These are phyloP conservation scores for Glomus cerebriforme DNA, from an alignment of 192 early-diverging fungal species.

Conservation along the genomic window DNA sequence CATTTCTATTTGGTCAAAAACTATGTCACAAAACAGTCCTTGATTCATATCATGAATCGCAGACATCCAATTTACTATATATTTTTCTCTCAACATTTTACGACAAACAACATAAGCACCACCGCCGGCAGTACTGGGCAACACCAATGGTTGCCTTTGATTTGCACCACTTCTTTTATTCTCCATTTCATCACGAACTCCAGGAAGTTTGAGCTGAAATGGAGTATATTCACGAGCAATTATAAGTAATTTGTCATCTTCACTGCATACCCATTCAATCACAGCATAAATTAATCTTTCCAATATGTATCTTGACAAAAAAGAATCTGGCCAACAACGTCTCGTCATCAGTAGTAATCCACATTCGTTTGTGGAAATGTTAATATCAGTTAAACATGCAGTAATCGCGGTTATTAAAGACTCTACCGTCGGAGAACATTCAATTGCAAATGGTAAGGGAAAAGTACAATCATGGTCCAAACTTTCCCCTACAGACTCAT, in stretches of 20 bases:
- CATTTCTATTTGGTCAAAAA: conserved; percentile 45
- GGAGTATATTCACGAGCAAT: conserved; percentile 51
- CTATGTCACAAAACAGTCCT: conserved; percentile 39
- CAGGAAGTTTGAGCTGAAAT: conserved; percentile 38
- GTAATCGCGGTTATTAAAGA: conserved; percentile 51
- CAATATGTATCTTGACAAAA: conserved; percentile 53
- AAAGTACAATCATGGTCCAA: conserved; percentile 43
- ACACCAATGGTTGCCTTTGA: background rate
- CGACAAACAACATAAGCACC: conserved; percentile 53
- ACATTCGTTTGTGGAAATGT: conserved; percentile 57
- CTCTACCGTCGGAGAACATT: conserved; percentile 53
- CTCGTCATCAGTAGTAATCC: conserved; percentile 52
- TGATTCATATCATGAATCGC: conserved; percentile 47
- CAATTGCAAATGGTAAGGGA: conserved; percentile 54
- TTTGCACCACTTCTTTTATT: background rate
- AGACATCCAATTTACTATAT: conserved; percentile 51
- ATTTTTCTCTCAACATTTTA: conserved; percentile 50
- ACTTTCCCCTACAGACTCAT: background rate
- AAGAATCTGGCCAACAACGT: conserved; percentile 61
- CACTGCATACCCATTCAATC: conserved; percentile 52
- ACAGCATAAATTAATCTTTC: conserved; percentile 50
- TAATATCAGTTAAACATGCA: conserved; percentile 51
- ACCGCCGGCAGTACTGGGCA: background rate
- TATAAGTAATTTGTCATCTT: conserved; percentile 52
- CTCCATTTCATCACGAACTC: conserved; percentile 40